Percentiles rank a stretch among this genome's conserved stretches.
phyloP scores from a whole-genome alignment of 352 stramenopile species.

The Phytophthora fragariae region DNA sequence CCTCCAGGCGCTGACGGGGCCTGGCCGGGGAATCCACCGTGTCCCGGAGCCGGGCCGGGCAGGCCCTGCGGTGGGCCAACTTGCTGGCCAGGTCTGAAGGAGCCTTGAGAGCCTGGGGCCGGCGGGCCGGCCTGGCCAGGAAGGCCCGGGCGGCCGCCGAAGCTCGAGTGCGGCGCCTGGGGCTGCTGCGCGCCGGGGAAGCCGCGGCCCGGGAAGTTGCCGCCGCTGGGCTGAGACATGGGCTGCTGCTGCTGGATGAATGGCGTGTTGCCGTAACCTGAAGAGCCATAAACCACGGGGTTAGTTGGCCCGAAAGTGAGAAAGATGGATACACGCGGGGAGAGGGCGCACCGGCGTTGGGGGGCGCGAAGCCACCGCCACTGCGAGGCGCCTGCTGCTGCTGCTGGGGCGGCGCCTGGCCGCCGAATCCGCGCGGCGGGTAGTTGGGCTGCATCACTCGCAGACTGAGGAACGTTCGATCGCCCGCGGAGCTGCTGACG shows the following conservation, averaged over 20 bases:
- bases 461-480: constrained; percentile 14
- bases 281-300: constrained; percentile 1
- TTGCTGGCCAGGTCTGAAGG: constrained; percentile 27
- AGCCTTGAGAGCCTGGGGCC: constrained; percentile 28
- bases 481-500: constrained; percentile 7
- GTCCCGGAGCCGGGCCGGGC: constrained; percentile 16
- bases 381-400: constrained; percentile 44
- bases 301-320: neutral
- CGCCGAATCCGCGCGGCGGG: constrained; percentile 46
- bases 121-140: constrained; percentile 22
- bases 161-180: constrained; percentile 38
- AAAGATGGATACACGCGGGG: neutral
- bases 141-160: constrained; percentile 33
- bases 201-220: constrained; percentile 27
- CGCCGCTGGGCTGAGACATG: constrained; percentile 45
- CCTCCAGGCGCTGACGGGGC: constrained; percentile 11
- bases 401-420: constrained; percentile 33
- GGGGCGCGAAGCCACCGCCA: constrained; percentile 30
- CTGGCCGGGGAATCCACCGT: constrained; percentile 29
- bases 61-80: constrained; percentile 25
- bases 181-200: constrained; percentile 34
- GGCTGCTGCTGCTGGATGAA: constrained; percentile 43
- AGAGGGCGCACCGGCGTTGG: constrained; percentile 16
- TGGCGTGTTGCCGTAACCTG: constrained; percentile 34
- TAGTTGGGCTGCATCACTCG: constrained; percentile 53